A percentile compares a stretch with the other conserved stretches of the same genome.
Conservation (phyloP, 1,284 basidiomycete species). For the Rhodotorula sp. region DNA sequence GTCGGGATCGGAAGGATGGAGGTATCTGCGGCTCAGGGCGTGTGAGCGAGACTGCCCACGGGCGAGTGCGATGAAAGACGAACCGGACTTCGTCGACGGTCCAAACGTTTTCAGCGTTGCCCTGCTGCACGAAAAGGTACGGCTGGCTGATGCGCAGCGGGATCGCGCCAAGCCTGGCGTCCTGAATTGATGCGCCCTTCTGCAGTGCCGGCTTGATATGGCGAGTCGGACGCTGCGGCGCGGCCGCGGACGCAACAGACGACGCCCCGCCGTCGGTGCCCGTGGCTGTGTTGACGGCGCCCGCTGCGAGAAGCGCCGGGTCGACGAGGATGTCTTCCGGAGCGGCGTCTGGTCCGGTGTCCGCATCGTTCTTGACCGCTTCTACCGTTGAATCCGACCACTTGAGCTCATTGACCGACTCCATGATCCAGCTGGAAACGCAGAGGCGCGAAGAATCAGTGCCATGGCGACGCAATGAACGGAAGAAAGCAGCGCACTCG, state of each 20-base stretch:
- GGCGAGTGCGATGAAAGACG: conserved; percentile 22
- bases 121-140: conserved; percentile 75
- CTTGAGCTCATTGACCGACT: not conserved
- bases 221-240: not conserved
- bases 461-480: no score
- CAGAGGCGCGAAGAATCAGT: not conserved
- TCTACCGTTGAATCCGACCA: not conserved
- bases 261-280: no score
- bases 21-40: not conserved
- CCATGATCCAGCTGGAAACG: not conserved
- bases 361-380: not conserved
- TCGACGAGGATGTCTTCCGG: not conserved
- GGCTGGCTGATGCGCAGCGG: conserved; percentile 56
- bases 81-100: conserved; percentile 72
- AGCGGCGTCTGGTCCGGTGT: not conserved
- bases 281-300: not conserved
- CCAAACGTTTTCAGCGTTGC: conserved; percentile 75
- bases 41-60: not conserved
- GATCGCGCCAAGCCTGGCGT: conserved; percentile 22
- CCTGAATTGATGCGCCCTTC: conserved; percentile 7
- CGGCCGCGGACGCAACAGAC: no score
- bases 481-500: conserved; percentile 8
- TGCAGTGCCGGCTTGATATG: conserved; percentile 3
- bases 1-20: conserved; percentile 14
- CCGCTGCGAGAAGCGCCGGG: no score